Conservation (phyloP, 345 rosid genomes). For the Aquilaria yunnanensis region DNA sequence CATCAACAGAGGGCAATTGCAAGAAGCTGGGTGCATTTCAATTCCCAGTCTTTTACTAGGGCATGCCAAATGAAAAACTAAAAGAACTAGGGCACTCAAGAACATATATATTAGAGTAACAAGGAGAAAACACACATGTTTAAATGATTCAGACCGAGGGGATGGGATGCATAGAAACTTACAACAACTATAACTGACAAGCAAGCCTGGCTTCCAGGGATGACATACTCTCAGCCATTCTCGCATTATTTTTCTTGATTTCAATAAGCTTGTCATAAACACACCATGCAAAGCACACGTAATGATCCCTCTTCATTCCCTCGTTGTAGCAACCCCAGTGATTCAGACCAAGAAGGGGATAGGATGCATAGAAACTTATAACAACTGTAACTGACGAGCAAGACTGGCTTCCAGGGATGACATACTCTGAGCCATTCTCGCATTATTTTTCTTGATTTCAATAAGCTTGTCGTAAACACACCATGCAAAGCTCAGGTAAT, state of each 20-base stretch:
- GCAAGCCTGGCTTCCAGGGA: neutral
- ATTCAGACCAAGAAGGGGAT: too few relatives aligned
- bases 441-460: slow-evolving; percentile 15
- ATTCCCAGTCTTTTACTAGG: too few relatives aligned
- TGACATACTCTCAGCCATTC: neutral
- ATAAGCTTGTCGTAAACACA: slow-evolving; percentile 27
- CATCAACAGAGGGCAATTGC: too few relatives aligned
- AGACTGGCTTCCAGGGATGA: neutral
- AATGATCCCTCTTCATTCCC: slow-evolving; percentile 18
- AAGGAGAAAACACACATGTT: too few relatives aligned
- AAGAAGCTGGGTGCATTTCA: too few relatives aligned
- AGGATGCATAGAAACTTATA: too few relatives aligned
- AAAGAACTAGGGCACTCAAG: too few relatives aligned
- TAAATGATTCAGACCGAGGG: too few relatives aligned
- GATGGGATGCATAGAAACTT: too few relatives aligned
- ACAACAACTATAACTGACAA: neutral
- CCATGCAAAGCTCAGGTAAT: slow-evolving; percentile 39
- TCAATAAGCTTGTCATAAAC: slow-evolving; percentile 24
- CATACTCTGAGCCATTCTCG: neutral
- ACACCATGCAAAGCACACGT: slow-evolving; percentile 38
- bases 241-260: slow-evolving; percentile 14
- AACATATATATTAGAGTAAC: too few relatives aligned
- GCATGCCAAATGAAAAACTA: too few relatives aligned
- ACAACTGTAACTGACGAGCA: neutral
- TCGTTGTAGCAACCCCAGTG: slow-evolving; percentile 18